Base-by-base conservation (phyloP, 805 yeast genomes). In the Millerozyma miso region DNA sequence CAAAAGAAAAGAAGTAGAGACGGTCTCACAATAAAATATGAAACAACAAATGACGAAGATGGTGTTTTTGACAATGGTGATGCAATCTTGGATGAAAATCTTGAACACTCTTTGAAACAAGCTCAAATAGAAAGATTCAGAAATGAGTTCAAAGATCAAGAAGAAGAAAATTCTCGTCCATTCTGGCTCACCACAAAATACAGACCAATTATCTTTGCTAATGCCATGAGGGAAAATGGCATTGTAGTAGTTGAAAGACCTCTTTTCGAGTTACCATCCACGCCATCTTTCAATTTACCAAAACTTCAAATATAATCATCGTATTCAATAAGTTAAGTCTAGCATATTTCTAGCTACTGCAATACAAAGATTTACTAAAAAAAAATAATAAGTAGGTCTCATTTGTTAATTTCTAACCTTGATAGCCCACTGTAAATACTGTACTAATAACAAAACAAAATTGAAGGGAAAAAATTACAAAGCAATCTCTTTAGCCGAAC, bases 161-260 rank as follows among this genome's bases (percentile, higher is more conserved):
- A 68, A 39, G 60, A 60, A 18, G 62, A 62, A 14, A 63, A 56
- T 40, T 40, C 35, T 26, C 71, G 67, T 39, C 75, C 85, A 16
- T 89, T 82, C 62, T 88, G 90, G 83, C 62, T 85, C 44, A 82
- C 91, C 3, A 76, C 76, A 38, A 86, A 86, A 55, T 90, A 86
- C 61, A 78, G 81, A 52, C 85, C 91, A 15, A 64, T 89, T 31
- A 64, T 90, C 44, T 75, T 67, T 48, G 89, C 81, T 10, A 83
- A 73, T 18, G 62, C 67, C 19, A 68, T 88, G 46, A 71, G 76
- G 43, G 60, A 67, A 2, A 63, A 72, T 14, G 90, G 83, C 50
- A 60, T 90, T 39, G 71, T 86, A 3, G 78, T 90, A 20, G 77
- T 88, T 33, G 97, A 90, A 60, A 76, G 89, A 60, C 91, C 93